These are phyloP conservation scores for Euptelea pleiosperma DNA, from an alignment of 164 flowering plant species.

Conservation along the genomic window DNA sequence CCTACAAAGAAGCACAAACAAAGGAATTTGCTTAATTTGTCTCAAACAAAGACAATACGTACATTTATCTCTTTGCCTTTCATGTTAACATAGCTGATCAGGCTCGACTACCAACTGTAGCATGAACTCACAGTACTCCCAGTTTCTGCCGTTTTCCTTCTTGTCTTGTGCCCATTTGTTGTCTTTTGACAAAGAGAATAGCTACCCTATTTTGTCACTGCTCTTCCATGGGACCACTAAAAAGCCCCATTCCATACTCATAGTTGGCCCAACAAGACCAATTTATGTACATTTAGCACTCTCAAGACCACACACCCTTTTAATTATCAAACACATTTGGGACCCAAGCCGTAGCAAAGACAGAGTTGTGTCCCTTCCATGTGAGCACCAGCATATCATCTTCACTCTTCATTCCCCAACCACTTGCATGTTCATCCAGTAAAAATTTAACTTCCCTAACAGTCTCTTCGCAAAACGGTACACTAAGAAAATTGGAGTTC, in stretches of 20 bases:
- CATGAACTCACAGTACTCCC: background rate
- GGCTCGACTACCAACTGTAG: background rate
- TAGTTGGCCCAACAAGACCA: background rate
- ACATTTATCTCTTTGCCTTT: constrained; percentile 11
- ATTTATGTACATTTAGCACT: background rate
- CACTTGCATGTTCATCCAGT: constrained; percentile 80
- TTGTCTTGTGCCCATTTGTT: constrained; percentile 22
- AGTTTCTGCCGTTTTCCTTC: background rate
- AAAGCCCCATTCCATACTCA: constrained; percentile 2
- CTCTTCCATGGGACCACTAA: constrained; percentile 14
- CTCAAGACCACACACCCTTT: constrained; percentile 10
- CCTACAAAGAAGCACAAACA: constrained; percentile 7
- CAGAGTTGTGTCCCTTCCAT: constrained; percentile 83
- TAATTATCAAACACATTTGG: constrained; percentile 29
- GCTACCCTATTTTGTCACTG: constrained; percentile 13
- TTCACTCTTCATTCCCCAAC: constrained; percentile 88
- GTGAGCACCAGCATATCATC: constrained; percentile 76
- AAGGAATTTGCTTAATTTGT: constrained; percentile 7
- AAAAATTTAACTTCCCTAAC: constrained; percentile 46
- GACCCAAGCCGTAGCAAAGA: constrained; percentile 73
- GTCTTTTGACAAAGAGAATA: constrained; percentile 16
- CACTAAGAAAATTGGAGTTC: constrained; percentile 33
- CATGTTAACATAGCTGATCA: constrained; percentile 6
- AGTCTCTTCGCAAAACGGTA: constrained; percentile 62
- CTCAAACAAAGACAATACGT: constrained; percentile 11